Percentiles rank a stretch among this genome's conserved stretches.
Conservation (phyloP, 2,329 filamentous ascomycete genomes). For the Neonectria neomacrospora region DNA sequence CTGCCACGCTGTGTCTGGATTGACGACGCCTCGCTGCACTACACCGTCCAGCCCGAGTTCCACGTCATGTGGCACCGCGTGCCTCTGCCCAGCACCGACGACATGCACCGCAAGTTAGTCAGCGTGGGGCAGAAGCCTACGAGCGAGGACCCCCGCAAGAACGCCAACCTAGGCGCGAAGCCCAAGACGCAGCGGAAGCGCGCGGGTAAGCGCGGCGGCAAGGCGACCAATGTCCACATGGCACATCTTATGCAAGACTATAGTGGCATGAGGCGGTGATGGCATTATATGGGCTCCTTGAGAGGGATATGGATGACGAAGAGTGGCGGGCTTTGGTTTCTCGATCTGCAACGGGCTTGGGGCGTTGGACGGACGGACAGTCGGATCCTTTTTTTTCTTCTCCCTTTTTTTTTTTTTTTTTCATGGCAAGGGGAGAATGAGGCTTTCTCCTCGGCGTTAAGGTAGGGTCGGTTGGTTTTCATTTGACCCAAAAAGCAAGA, state of each 20-base stretch:
- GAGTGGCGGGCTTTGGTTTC: neutral
- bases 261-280: constrained; percentile 58
- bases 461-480: constrained; percentile 9
- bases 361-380: constrained; percentile 7
- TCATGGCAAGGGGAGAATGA: constrained; percentile 4
- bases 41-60: constrained; percentile 85
- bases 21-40: constrained; percentile 82
- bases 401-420: constrained; percentile 2
- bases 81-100: constrained; percentile 78
- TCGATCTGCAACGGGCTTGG: neutral
- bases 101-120: constrained; percentile 80
- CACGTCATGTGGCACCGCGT: constrained; percentile 84
- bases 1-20: constrained; percentile 88
- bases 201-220: constrained; percentile 73
- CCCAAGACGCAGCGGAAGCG: constrained; percentile 81
- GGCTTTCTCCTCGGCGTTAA: constrained; percentile 11
- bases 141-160: constrained; percentile 77
- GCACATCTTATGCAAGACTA: constrained; percentile 81
- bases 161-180: constrained; percentile 58
- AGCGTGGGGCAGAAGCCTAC: constrained; percentile 85
- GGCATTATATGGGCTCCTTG: neutral
- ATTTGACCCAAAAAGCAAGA: constrained; percentile 11
- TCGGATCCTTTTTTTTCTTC: neutral
- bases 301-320: neutral
- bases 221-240: constrained; percentile 92